phyloP scores from a whole-genome alignment of 2,329 filamentous ascomycete genomes.

The Ambrosiella xylebori region DNA sequence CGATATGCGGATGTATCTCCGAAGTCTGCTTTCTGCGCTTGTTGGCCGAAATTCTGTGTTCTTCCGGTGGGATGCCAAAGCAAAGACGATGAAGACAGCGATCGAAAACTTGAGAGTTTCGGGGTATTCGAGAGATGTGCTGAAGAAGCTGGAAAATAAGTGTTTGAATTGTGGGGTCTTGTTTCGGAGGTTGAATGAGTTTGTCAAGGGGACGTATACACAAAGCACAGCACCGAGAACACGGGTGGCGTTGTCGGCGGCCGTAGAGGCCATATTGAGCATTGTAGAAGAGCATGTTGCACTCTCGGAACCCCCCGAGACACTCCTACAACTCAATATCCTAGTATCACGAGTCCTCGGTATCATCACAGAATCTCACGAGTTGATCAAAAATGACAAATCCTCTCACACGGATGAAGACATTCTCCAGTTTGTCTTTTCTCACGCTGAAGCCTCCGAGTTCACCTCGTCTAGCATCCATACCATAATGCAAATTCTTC shows the following conservation, averaged over 20 bases:
- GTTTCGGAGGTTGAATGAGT: constrained; percentile 28
- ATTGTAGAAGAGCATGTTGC: constrained; percentile 33
- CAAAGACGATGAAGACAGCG: constrained; percentile 33
- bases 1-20: constrained; percentile 30
- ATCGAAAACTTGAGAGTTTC: constrained; percentile 33
- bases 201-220: constrained; percentile 30
- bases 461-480: constrained; percentile 44
- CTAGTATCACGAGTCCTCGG: constrained; percentile 29
- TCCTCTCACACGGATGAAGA: constrained; percentile 36
- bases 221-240: constrained; percentile 28
- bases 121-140: constrained; percentile 35
- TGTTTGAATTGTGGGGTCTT: constrained; percentile 32
- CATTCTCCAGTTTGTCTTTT: constrained; percentile 43
- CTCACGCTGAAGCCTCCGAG: constrained; percentile 45
- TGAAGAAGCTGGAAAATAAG: constrained; percentile 29
- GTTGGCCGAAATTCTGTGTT: constrained; percentile 57
- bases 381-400: constrained; percentile 31
- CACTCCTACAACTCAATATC: constrained; percentile 35
- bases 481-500: constrained; percentile 47
- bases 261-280: constrained; percentile 29
- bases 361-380: constrained; percentile 34
- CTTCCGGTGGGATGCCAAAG: constrained; percentile 42
- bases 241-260: constrained; percentile 35
- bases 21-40: constrained; percentile 46
- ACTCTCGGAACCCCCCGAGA: constrained; percentile 25